Evolutionary conservation across 345 rosid species (phyloP).

Genomic region (Populus euphratica): DNA sequence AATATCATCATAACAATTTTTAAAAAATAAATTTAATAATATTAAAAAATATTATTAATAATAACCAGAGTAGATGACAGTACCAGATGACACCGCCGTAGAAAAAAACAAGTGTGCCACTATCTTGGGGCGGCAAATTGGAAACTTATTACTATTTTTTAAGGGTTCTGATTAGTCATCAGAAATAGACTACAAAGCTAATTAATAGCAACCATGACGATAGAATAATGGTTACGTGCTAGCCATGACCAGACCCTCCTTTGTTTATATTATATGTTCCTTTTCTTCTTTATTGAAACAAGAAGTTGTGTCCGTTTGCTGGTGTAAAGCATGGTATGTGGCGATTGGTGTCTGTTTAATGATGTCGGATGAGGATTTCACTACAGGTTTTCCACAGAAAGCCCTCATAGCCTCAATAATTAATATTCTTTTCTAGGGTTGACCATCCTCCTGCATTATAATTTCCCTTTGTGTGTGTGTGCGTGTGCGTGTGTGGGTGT

Average conservation of each 20-base stretch:
- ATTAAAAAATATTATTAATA: no score
- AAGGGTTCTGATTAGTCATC: not conserved
- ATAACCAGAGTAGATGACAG: no score
- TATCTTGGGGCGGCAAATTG: not conserved
- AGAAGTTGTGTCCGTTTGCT: not conserved
- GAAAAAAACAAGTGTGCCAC: not conserved
- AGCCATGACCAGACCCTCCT: not conserved
- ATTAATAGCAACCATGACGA: not conserved
- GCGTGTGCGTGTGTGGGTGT: not conserved
- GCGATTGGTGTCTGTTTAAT: constrained; percentile 11
- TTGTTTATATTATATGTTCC: not conserved
- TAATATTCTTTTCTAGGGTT: not conserved
- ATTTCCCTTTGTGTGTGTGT: not conserved
- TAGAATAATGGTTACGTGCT: not conserved
- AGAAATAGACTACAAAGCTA: not conserved
- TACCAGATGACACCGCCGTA: not conserved
- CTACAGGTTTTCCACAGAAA: not conserved
- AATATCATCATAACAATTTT: fast-evolving
- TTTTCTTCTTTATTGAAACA: not conserved
- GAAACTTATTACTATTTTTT: not conserved
- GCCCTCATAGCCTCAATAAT: not conserved
- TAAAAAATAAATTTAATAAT: no score
- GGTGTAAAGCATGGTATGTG: constrained; percentile 13
- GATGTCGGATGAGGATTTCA: not conserved
- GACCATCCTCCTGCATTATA: not conserved